Conservation (phyloP, 352 stramenopile species). For the Phytophthora podocarpi region DNA sequence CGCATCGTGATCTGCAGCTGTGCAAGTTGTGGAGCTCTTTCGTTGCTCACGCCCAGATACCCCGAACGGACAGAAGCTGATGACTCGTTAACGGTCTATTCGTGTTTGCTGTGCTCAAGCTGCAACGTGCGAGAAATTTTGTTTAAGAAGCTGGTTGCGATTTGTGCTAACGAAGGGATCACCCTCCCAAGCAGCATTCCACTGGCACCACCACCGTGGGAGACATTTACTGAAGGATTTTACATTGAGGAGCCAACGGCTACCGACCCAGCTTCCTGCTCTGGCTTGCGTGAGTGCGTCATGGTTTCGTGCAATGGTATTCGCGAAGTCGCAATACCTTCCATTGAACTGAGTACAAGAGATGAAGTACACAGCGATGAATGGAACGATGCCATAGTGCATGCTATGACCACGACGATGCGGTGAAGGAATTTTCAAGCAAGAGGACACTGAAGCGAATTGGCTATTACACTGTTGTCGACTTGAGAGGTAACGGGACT, state of each 20-base stretch:
- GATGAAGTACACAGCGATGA: conserved; percentile 44
- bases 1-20: conserved; percentile 56
- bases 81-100: conserved; percentile 50
- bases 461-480: not conserved
- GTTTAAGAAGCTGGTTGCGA: conserved; percentile 56
- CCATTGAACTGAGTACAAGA: conserved; percentile 2
- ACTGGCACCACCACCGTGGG: conserved; percentile 34
- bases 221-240: conserved; percentile 51
- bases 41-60: conserved; percentile 57
- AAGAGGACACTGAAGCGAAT: not conserved
- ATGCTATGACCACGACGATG: conserved; percentile 45
- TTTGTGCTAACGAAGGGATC: conserved; percentile 56
- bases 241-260: conserved; percentile 60
- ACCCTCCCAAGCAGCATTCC: conserved; percentile 42
- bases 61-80: conserved; percentile 17
- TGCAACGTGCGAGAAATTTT: conserved; percentile 73
- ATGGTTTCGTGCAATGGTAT: conserved; percentile 61
- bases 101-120: conserved; percentile 73
- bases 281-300: conserved; percentile 48
- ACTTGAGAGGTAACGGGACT: not conserved
- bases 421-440: conserved; percentile 15
- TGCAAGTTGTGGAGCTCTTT: conserved; percentile 62
- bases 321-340: conserved; percentile 45
- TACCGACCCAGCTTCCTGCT: conserved; percentile 27
- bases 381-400: conserved; percentile 52